Conservation (phyloP, 2,329 filamentous ascomycete genomes). For the Teratosphaeria pseudoeucalypti region DNA sequence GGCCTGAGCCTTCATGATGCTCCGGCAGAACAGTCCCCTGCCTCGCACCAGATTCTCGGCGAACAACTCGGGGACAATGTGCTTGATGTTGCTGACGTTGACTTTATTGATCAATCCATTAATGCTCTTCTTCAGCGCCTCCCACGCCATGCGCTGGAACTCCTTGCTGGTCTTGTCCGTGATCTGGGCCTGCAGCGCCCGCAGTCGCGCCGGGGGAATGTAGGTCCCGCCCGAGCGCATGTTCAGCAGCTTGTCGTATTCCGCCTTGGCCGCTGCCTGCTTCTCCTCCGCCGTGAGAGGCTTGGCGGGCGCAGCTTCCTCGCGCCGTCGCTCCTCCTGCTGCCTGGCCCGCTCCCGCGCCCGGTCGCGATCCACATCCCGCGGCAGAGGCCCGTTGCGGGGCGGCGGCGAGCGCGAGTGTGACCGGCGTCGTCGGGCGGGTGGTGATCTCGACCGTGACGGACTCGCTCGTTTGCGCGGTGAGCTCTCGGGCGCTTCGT, state of each 20-base stretch:
- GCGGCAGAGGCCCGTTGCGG: slow-evolving; percentile 32
- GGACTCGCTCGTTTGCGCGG: slow-evolving; percentile 23
- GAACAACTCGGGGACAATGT: slow-evolving; percentile 92
- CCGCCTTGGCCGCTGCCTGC: slow-evolving; percentile 77
- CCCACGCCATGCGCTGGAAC: slow-evolving; percentile 98
- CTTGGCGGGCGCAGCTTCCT: slow-evolving; percentile 38
- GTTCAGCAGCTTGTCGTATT: slow-evolving; percentile 83
- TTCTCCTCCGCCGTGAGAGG: slow-evolving; percentile 68
- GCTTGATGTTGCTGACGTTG: slow-evolving; percentile 95
- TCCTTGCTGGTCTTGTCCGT: slow-evolving; percentile 94
- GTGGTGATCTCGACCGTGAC: slow-evolving; percentile 27
- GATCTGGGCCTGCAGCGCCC: slow-evolving; percentile 89
- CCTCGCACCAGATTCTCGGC: slow-evolving; percentile 87
- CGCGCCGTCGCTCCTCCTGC: slow-evolving; percentile 31
- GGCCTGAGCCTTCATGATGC: slow-evolving; percentile 97
- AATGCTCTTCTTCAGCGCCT: slow-evolving; percentile 96
- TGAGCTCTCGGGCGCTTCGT: slow-evolving; percentile 6
- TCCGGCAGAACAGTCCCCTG: slow-evolving; percentile 83
- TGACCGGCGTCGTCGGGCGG: slow-evolving; percentile 20
- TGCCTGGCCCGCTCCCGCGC: slow-evolving; percentile 44
- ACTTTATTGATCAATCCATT: slow-evolving; percentile 99
- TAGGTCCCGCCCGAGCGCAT: slow-evolving; percentile 95
- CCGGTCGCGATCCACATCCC: slow-evolving; percentile 40
- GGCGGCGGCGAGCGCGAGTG: slow-evolving; percentile 20
- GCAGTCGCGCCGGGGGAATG: slow-evolving; percentile 81